Evolutionary conservation across 345 rosid species (phyloP), one percentile per base, ranked within the genome.

Genomic region (Raphanus raphanistrum): DNA sequence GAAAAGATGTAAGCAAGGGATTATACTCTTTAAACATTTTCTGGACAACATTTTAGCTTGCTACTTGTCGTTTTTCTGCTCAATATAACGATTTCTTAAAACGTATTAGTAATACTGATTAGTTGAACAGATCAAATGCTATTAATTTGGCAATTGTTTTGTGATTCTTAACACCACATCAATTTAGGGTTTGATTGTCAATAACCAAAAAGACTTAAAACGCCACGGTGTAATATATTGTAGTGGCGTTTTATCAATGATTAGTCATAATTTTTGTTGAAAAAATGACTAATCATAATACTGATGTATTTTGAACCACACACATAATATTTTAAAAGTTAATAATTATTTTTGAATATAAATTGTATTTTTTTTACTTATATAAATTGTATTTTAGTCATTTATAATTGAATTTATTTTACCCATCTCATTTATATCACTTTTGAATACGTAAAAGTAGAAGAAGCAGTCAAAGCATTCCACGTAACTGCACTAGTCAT

Each of bases 391-490:
- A 41, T 15, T 6, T 6, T 27, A 9, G 12, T 62, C 29, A 55
- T 12, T 6, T 54, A 52, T 5, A 25, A 54, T 3, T 26, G n/a
- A 72, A 16, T 63, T 63, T 7, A 9, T 32, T 48, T 35, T 25
- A 73, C 29, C 72, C 28, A 8, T 74, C 21, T 55, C 78, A 28
- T 58, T 26, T 8, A 26, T 58, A 48, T 58, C 35, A 55, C 58
- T 6, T 60, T 31, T 36, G 8, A 50, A 3, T 11, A 36, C 48
- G 72, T 65, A 71, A 29, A 43, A 13, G 73, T 66, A 3, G 63
- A 50, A 62, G 71, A 77, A 62, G 72, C 43, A 58, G 76, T 65
- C 81, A 7, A 66, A 3, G 26, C 17, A 12, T 15, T 16, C 65
- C 15, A 45, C 63, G 45, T 25, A 41, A 7, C n/a, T 38, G 4